These are phyloP conservation scores for Epichloe festucae DNA, from an alignment of 2,329 filamentous ascomycete species.

Conservation along the genomic window DNA sequence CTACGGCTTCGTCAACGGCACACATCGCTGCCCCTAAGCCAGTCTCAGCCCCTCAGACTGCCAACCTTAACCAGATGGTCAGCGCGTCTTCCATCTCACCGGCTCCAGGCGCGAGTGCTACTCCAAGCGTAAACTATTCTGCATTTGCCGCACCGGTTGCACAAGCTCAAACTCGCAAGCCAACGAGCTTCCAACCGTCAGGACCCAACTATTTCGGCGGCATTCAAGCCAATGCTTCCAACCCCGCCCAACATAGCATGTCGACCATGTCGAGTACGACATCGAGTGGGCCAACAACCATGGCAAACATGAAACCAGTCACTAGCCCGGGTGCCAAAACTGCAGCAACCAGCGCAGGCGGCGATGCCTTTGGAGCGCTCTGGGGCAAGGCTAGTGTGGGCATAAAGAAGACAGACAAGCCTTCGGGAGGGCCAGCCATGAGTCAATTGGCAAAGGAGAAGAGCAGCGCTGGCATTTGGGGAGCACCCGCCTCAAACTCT, in stretches of 20 bases:
- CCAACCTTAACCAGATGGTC: constrained; percentile 67
- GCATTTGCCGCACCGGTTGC: constrained; percentile 35
- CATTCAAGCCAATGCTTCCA: constrained; percentile 36
- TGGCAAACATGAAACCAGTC: constrained; percentile 35
- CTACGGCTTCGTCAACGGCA: constrained; percentile 39
- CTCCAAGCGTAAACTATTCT: constrained; percentile 50
- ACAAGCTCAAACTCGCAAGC: constrained; percentile 37
- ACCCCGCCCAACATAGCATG: constrained; percentile 18
- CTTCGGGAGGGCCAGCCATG: constrained; percentile 59
- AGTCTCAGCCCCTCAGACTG: constrained; percentile 68
- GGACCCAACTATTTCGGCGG: constrained; percentile 95
- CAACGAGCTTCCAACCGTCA: constrained; percentile 56
- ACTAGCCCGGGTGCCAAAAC: constrained; percentile 37
- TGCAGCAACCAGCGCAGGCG: constrained; percentile 41
- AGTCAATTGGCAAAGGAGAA: constrained; percentile 97
- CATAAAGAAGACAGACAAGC: constrained; percentile 58
- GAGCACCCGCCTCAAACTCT: constrained; percentile 43
- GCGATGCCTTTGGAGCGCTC: constrained; percentile 81
- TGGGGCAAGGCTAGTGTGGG: constrained; percentile 65
- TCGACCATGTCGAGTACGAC: constrained; percentile 21
- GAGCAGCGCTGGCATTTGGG: constrained; percentile 90
- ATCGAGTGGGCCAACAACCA: constrained; percentile 22
- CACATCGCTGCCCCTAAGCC: constrained; percentile 77
- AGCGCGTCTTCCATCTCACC: constrained; percentile 73
- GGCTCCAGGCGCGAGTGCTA: constrained; percentile 42